Evolutionary conservation across 352 stramenopile species (phyloP).

Genomic region (Aphanomyces euteiches): DNA sequence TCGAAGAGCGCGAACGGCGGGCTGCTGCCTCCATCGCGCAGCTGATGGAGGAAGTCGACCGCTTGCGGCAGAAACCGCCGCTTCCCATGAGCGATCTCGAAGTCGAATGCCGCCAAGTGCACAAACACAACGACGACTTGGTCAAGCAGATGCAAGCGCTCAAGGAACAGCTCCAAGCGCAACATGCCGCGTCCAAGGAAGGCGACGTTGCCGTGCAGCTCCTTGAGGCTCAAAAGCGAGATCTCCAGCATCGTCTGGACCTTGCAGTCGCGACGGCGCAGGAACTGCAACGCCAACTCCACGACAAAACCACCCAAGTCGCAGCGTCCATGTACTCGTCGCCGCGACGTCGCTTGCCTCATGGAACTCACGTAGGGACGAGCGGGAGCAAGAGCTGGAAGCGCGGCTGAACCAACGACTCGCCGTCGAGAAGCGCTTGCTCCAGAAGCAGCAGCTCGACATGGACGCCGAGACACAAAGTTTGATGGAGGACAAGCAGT

Average conservation of each 20-base stretch:
- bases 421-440: conserved; percentile 5
- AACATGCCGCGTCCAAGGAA: not conserved
- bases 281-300: conserved; percentile 1
- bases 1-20: conserved; percentile 34
- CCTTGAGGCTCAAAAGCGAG: not conserved
- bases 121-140: conserved; percentile 32
- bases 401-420: conserved; percentile 8
- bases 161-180: not conserved
- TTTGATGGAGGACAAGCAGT: conserved; percentile 42
- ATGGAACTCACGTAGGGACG: too few relatives aligned
- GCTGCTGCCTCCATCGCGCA: conserved; percentile 32
- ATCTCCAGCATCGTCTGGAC: not conserved
- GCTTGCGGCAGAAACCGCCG: conserved; percentile 33
- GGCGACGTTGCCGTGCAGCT: not conserved
- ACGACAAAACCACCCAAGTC: not conserved
- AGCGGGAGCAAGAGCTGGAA: not conserved
- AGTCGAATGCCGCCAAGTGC: conserved; percentile 38
- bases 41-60: conserved; percentile 31
- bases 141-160: conserved; percentile 5
- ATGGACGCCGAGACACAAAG: conserved; percentile 21
- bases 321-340: not conserved
- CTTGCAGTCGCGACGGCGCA: not conserved
- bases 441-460: conserved; percentile 15
- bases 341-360: not conserved
- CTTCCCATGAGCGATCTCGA: conserved; percentile 46